phyloP scores from a whole-genome alignment of 805 yeast genomes.

The Dipodascus geniculatus region DNA sequence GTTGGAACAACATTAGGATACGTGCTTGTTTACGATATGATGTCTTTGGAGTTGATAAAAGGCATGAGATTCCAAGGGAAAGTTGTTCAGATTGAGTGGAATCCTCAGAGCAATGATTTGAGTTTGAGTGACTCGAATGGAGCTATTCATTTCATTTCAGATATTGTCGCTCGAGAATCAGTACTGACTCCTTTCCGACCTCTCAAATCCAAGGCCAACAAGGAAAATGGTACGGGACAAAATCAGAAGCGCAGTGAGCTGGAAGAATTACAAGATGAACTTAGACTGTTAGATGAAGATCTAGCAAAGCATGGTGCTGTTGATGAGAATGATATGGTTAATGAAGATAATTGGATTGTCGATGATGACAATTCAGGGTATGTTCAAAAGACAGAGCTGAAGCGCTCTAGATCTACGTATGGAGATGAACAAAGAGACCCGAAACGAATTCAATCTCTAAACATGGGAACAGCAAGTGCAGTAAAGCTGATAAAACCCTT shows the following conservation, averaged over 20 bases:
- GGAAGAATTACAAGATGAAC: slow-evolving; percentile 22
- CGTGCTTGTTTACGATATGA: not conserved
- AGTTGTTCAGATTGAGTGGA: slow-evolving; percentile 27
- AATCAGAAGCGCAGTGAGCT: not conserved
- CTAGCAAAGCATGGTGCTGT: slow-evolving; percentile 9
- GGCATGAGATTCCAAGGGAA: slow-evolving; percentile 3
- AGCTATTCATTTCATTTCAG: slow-evolving; percentile 1
- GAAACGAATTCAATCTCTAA: slow-evolving; percentile 4
- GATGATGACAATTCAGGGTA: slow-evolving; percentile 55
- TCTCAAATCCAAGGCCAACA: slow-evolving; percentile 22
- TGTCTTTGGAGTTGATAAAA: slow-evolving; percentile 26
- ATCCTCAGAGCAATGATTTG: slow-evolving; percentile 24
- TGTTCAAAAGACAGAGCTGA: slow-evolving; percentile 11
- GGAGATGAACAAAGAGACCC: slow-evolving; percentile 4
- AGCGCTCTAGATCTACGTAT: not conserved
- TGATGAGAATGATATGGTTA: slow-evolving; percentile 26
- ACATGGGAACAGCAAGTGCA: not conserved
- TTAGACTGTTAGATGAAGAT: slow-evolving; percentile 20
- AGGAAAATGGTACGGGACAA: slow-evolving; percentile 6
- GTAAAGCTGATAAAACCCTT: slow-evolving; percentile 35
- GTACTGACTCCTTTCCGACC: slow-evolving; percentile 17
- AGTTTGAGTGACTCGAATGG: not conserved
- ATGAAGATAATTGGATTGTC: slow-evolving; percentile 40
- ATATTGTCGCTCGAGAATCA: not conserved
- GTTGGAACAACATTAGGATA: not conserved